Evolutionary conservation across 352 stramenopile species (phyloP).

Genomic region (Thalassiosira ordinaria): DNA sequence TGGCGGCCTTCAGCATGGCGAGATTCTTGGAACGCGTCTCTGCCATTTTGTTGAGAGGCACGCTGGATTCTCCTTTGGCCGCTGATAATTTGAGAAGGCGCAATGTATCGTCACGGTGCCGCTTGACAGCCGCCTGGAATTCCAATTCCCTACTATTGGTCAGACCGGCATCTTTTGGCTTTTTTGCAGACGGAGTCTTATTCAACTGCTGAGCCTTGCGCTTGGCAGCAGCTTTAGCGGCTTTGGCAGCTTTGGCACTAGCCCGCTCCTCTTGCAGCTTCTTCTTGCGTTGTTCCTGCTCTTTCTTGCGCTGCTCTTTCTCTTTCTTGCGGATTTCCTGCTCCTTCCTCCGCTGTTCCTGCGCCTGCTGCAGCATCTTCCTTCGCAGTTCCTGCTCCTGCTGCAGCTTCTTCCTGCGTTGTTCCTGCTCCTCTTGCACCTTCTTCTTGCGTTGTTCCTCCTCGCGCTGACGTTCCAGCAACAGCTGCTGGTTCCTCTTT

Average conservation of each 20-base stretch:
- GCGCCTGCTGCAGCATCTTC: constrained; percentile 2
- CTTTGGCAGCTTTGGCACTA: not conserved
- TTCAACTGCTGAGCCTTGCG: not conserved
- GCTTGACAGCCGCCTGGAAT: constrained; percentile 11
- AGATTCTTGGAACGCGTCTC: constrained; percentile 33
- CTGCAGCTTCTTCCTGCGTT: constrained; percentile 9
- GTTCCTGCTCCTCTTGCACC: not conserved
- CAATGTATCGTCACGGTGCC: constrained; percentile 38
- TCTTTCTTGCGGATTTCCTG: constrained; percentile 5
- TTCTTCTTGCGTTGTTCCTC: constrained; percentile 7
- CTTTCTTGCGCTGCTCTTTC: not conserved
- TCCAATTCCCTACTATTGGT: constrained; percentile 3
- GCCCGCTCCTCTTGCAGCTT: not conserved
- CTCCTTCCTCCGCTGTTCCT: constrained; percentile 1
- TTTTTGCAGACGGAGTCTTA: constrained; percentile 2
- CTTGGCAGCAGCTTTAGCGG: constrained; percentile 9
- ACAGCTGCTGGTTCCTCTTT: constrained; percentile 15
- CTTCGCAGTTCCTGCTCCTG: not conserved
- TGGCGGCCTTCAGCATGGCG: constrained; percentile 21
- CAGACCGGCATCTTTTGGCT: constrained; percentile 5
- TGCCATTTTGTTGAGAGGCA: constrained; percentile 32
- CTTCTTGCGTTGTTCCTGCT: not conserved
- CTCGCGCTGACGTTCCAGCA: not conserved
- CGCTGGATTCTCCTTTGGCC: constrained; percentile 32
- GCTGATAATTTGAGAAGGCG: constrained; percentile 51